Evolutionary conservation across 495 filamentous ascomycete species (phyloP).

Genomic region (Pseudoneurospora amorphoporcata): DNA sequence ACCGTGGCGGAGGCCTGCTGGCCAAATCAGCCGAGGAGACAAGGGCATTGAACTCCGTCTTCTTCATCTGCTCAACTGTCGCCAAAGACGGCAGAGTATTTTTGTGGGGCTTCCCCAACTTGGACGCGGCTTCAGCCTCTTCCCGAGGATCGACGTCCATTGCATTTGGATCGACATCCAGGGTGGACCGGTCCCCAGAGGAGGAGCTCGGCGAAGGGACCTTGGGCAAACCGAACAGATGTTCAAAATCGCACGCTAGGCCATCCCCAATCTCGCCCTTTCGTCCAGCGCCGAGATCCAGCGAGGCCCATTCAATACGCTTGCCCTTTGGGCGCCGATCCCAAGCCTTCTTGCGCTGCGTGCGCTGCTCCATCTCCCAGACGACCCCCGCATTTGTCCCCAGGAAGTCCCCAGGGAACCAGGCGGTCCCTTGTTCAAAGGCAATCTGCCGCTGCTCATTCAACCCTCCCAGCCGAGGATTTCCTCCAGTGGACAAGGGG

Average conservation of each 20-base stretch:
- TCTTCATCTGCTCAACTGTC: slow-evolving; percentile 20
- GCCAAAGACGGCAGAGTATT: slow-evolving; percentile 1
- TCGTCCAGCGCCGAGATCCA: slow-evolving; percentile 62
- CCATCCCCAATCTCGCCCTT: slow-evolving; percentile 80
- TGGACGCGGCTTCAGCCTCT: background rate
- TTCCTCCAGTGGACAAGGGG: slow-evolving; percentile 68
- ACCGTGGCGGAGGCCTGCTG: slow-evolving; percentile 9
- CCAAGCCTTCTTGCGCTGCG: slow-evolving; percentile 56
- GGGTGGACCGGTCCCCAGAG: slow-evolving; percentile 3
- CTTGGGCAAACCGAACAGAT: slow-evolving; percentile 33
- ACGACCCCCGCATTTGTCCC: slow-evolving; percentile 69
- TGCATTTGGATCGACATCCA: slow-evolving; percentile 9
- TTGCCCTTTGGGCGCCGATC: slow-evolving; percentile 73
- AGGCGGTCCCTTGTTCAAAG: slow-evolving; percentile 69
- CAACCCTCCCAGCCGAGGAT: slow-evolving; percentile 72
- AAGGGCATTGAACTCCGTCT: slow-evolving; percentile 17
- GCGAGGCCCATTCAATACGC: slow-evolving; percentile 59
- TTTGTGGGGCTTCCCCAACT: slow-evolving; percentile 1
- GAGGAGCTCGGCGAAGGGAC: slow-evolving; percentile 9
- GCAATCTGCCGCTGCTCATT: slow-evolving; percentile 68
- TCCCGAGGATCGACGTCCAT: slow-evolving; percentile 15
- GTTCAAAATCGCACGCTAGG: slow-evolving; percentile 82
- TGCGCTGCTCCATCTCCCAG: slow-evolving; percentile 62
- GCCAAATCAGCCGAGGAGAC: slow-evolving; percentile 2
- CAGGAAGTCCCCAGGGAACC: slow-evolving; percentile 85